Evolutionary conservation across 2,329 filamentous ascomycete genomes (phyloP), one percentile per base, ranked within the genome.

Genomic region (Claviceps cyperi): DNA sequence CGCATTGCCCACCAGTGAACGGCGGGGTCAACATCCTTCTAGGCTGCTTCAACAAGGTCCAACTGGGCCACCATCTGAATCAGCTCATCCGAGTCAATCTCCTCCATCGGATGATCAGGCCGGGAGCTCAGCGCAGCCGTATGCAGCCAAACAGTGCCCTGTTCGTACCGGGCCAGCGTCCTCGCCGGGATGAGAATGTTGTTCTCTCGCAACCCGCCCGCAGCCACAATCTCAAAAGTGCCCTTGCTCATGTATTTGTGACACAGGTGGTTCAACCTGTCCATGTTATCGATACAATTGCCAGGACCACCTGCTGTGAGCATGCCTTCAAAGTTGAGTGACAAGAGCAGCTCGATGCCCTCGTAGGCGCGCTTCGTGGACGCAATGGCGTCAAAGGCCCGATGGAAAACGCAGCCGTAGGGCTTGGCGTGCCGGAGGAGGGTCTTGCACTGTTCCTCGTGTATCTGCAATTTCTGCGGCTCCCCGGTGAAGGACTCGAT

Each of bases 241-340:
- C 11, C n/a, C 43, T 35, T 35, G 43, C 54, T 55, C 1, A 48
- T 55, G 1, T 60, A 60, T 21, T 52, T 56, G 2, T 51, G 48
- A 4, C 69, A 63, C 24, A 78, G 63, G 4, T 46, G 51, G 15
- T 55, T 56, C 41, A 80, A 58, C 15, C 53, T 57, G 2, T 55
- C 56, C 14, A 67, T 28, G 51, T 79, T 73, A 4, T 63, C 63
- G 13, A 58, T 52, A 2, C 69, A 70, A 40, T 59, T 56, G 1
- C 72, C 71, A 1, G 58, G 52, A 2, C 76, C 76, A 7, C 76
- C 77, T 0, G 75, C 72, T 1, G 76, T 80, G 51, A 80, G 62
- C 14, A 80, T 57, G 11, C 66, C 74, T 2, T 65, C 60, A 54
- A 80, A 78, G 9, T 75, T 74, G 47, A 71, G 70, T 3, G 14